phyloP scores from a whole-genome alignment of 1,139 yeast species.

The Pichia sp. region DNA sequence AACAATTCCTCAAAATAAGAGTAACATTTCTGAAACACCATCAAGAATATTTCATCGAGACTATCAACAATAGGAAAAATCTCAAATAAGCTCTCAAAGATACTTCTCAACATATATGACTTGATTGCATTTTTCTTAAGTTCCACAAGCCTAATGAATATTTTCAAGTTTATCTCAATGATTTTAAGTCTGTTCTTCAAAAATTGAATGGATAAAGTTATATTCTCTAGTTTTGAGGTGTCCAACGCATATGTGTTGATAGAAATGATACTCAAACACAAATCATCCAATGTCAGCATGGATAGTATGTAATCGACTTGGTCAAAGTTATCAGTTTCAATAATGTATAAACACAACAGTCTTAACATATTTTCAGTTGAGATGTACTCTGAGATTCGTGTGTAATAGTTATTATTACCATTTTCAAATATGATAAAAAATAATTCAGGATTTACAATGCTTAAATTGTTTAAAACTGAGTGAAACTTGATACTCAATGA shows the following conservation, averaged over 20 bases:
- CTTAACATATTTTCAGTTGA: conserved; percentile 22
- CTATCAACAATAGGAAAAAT: conserved; percentile 9
- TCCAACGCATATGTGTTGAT: conserved; percentile 17
- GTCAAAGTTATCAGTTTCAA: conserved; percentile 1
- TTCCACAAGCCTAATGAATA: conserved; percentile 11
- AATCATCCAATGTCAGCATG: conserved; percentile 16
- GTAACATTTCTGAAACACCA: conserved; percentile 7
- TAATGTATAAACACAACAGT: conserved; percentile 16
- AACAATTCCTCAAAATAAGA: conserved; percentile 10
- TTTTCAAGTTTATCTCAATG: conserved; percentile 14
- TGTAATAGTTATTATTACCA: conserved; percentile 7
- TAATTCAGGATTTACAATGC: conserved; percentile 16
- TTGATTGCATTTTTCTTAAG: conserved; percentile 10
- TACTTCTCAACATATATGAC: conserved; percentile 13
- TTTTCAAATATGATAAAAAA: conserved; percentile 16
- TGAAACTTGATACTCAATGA: conserved; percentile 17
- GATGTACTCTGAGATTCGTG: conserved; percentile 12
- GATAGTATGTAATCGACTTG: conserved; percentile 6
- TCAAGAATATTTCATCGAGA: conserved; percentile 1
- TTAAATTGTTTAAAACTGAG: conserved; percentile 17
- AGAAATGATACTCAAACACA: conserved; percentile 17
- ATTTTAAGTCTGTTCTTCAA: conserved; percentile 19
- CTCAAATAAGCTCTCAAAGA: conserved; percentile 17
- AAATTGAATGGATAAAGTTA: conserved; percentile 22
- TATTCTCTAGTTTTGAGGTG: conserved; percentile 20